Base-by-base conservation (phyloP, 495 filamentous ascomycete species). In the Penicillium simplicissimum region DNA sequence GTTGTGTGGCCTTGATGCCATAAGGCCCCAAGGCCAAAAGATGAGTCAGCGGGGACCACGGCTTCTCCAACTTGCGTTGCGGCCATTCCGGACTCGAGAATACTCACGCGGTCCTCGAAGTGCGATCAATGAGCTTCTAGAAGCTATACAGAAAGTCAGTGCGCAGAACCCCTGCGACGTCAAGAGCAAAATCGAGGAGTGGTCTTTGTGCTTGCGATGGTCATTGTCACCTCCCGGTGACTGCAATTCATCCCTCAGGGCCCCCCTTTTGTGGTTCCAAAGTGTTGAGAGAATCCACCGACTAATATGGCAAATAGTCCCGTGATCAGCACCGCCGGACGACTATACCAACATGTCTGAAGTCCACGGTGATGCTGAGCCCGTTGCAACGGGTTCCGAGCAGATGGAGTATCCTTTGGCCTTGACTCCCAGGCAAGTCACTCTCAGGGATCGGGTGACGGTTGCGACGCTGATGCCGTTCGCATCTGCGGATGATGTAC, bases 381-480 rank as follows among this genome's bases (percentile, higher is more conserved):
- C 75, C 40, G 73, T 75, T 35, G 60, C 77, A 71, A 76, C 68
- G 69, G 83, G 68, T 55, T 79, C 56, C 67, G 80, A 69, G 25
- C 53, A 55, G 78, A 80, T 66, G 33, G 75, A 84, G n/a, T 80
- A 93, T 48, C 90, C 92, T 53, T 66, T 79, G 2, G 84, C 85
- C 59, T 87, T 98, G 65, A 76, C 79, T 38, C 88, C 92, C 25
- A 89, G 92, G 60, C 89, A 91, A 73, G 92, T 98, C 35, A 96
- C 89, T 2, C 86, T 98, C 45, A 85, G 93, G 52, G 94, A 98
- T 70, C 87, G 93, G 43, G 87, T 94, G 55, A 97, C 93, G 4
- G 86, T 92, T 57, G 95, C 95, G 17, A 96, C 95, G 8, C 81
- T 98, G 56, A 83, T 98, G 45, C 95, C 95, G 9, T 93, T 97